phyloP scores from a whole-genome alignment of 768 basidiomycete genomes.

The Hygrophorus pudorinus region DNA sequence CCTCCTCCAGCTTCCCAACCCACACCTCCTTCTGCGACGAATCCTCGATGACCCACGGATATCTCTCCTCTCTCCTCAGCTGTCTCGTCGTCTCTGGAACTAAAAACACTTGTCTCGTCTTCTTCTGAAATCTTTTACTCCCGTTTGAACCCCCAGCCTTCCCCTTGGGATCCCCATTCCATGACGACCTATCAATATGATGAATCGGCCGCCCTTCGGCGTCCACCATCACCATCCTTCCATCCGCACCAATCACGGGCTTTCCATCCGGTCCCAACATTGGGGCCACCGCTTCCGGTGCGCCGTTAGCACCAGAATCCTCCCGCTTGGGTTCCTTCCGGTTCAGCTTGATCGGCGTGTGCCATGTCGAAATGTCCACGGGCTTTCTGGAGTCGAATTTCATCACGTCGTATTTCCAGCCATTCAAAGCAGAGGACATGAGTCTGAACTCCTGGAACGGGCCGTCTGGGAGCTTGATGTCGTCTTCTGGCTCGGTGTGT shows the following conservation, averaged over 20 bases:
- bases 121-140: conserved; percentile 74
- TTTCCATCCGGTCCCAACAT: conserved; percentile 82
- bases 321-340: conserved; percentile 68
- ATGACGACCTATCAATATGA: conserved; percentile 15
- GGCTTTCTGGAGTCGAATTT: conserved; percentile 74
- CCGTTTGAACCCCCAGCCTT: conserved; percentile 31
- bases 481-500: conserved; percentile 37
- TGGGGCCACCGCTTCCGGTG: conserved; percentile 48
- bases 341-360: conserved; percentile 74
- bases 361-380: conserved; percentile 62
- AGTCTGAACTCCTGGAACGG: conserved; percentile 70
- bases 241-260: conserved; percentile 69
- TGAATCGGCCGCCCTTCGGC: conserved; percentile 67
- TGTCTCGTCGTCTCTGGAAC: conserved; percentile 72
- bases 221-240: conserved; percentile 74
- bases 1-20: conserved; percentile 77
- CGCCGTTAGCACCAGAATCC: conserved; percentile 21
- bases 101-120: conserved; percentile 75
- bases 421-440: conserved; percentile 70
- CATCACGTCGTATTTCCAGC: conserved; percentile 91
- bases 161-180: conserved; percentile 28
- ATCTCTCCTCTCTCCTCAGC: conserved; percentile 75
- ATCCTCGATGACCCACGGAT: conserved; percentile 91
- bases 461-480: conserved; percentile 50
- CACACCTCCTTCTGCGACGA: conserved; percentile 60